Percentiles rank a stretch among this genome's conserved stretches.
phyloP scores from a whole-genome alignment of 306 rosid genomes.

The Datisca glomerata region DNA sequence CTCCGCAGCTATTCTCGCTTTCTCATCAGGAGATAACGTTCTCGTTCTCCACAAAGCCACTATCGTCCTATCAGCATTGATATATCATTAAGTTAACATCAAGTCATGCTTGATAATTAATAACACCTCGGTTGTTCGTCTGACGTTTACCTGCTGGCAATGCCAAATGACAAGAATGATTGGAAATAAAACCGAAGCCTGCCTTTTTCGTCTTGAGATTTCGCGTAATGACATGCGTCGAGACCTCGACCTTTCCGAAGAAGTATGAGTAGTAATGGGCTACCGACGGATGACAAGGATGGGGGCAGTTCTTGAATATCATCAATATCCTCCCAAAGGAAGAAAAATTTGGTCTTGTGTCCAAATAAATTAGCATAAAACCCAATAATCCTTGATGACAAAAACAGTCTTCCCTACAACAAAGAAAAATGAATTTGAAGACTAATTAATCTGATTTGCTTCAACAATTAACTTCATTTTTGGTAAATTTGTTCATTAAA shows the following conservation, averaged over 20 bases:
- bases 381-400: slow-evolving; percentile 79
- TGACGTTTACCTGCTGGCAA: slow-evolving; percentile 50
- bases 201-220: slow-evolving; percentile 77
- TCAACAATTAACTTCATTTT: too few species aligned
- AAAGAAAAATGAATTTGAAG: too few species aligned
- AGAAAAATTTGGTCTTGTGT: slow-evolving; percentile 77
- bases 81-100: not conserved
- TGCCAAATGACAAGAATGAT: slow-evolving; percentile 61
- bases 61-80: slow-evolving; percentile 27
- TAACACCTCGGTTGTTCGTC: not conserved
- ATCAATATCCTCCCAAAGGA: slow-evolving; percentile 94
- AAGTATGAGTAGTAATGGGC: slow-evolving; percentile 58
- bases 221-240: slow-evolving; percentile 80
- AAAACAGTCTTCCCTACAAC: slow-evolving; percentile 70
- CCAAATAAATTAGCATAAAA: slow-evolving; percentile 73
- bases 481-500: too few species aligned
- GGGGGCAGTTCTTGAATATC: slow-evolving; percentile 64
- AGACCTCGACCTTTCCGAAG: slow-evolving; percentile 56
- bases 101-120: not conserved
- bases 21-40: slow-evolving; percentile 34
- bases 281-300: slow-evolving; percentile 58
- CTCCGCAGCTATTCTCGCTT: slow-evolving; percentile 34
- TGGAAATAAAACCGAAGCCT: slow-evolving; percentile 79
- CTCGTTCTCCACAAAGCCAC: slow-evolving; percentile 78
- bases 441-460: too few species aligned